Evolutionary conservation across 176 grass and related monocot genomes (phyloP).

Genomic region (Alopecurus myosuroides): DNA sequence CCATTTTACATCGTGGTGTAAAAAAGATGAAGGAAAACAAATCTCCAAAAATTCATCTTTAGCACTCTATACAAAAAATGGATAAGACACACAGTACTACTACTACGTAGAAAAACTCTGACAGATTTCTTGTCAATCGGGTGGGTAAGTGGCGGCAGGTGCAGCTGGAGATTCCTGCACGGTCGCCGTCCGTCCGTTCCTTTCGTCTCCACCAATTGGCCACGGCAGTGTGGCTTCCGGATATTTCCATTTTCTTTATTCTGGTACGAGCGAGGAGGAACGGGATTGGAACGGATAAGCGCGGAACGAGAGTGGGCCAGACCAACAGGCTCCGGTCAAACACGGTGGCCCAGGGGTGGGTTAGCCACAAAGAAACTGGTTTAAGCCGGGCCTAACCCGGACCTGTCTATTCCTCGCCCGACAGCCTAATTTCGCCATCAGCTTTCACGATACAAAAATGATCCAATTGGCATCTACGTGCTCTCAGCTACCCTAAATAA

Average conservation of each 20-base stretch:
- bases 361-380: not conserved
- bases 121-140: not conserved
- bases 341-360: not conserved
- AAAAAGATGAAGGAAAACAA: not conserved
- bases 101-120: not conserved
- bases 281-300: constrained; percentile 1
- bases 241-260: not conserved
- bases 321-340: constrained; percentile 1
- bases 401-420: not conserved
- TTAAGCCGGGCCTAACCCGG: not conserved
- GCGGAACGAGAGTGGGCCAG: not conserved
- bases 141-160: not conserved
- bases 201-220: constrained; percentile 1
- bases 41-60: not conserved
- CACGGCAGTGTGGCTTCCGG: not conserved
- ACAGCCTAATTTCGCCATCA: not conserved
- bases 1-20: not conserved
- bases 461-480: not conserved
- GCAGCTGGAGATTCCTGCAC: not conserved
- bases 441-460: not conserved
- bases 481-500: too few species aligned
- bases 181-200: not conserved
- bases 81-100: not conserved
- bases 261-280: not conserved
- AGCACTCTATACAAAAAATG: too few species aligned